These are phyloP conservation scores for Podaxis sp. DNA, from an alignment of 768 basidiomycete genomes.

Conservation along the genomic window DNA sequence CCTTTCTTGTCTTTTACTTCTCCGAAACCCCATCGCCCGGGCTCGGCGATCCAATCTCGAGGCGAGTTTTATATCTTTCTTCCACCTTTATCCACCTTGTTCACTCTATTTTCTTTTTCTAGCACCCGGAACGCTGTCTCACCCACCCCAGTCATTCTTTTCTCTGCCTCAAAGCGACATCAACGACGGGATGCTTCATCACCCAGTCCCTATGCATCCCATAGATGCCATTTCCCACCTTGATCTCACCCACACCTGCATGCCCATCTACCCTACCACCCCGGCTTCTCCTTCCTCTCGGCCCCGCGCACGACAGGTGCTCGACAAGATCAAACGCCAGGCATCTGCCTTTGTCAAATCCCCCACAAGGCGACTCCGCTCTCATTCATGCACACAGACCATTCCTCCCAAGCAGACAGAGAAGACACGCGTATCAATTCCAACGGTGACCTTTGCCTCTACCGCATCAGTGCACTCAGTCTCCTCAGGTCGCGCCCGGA, in stretches of 20 bases:
- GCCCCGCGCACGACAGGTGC: conserved; percentile 8
- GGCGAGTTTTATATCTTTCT: background rate
- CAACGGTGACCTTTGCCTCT: conserved; percentile 11
- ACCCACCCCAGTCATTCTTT: conserved; percentile 9
- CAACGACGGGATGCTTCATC: background rate
- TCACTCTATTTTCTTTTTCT: background rate
- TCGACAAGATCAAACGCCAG: conserved; percentile 14
- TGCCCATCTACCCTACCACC: background rate
- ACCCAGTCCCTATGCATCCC: conserved; percentile 5
- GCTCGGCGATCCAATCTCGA: background rate
- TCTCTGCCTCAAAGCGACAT: background rate
- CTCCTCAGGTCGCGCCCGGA: conserved; percentile 1
- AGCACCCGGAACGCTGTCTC: background rate
- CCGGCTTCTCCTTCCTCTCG: background rate
- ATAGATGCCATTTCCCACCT: conserved; percentile 3
- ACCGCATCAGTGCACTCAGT: background rate
- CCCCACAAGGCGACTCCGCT: background rate
- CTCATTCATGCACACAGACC: conserved; percentile 5
- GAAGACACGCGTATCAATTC: background rate
- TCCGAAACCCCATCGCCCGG: conserved; percentile 1
- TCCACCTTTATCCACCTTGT: background rate
- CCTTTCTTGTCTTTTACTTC: conserved; percentile 10
- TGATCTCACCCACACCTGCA: conserved; percentile 6
- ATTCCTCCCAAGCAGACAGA: background rate
- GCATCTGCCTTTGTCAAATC: conserved; percentile 16